Evolutionary conservation across 805 yeast genomes (phyloP), one percentile per base, ranked within the genome.

Genomic region (Pichia kluyveri): DNA sequence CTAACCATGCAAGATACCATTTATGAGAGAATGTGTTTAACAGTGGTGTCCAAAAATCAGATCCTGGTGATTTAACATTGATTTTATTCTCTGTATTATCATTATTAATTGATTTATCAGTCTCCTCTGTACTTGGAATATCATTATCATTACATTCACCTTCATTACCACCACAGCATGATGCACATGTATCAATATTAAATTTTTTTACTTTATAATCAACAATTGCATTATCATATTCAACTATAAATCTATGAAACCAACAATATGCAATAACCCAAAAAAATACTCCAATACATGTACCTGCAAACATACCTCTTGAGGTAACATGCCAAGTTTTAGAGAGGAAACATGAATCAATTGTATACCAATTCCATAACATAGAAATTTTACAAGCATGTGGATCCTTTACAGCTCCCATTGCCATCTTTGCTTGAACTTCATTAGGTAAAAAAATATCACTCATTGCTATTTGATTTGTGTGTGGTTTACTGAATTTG

Each of bases 281-380:
- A 30, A 76, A 65, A 59, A 81, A 76, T 10, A 79, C 77, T n/a
- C 87, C 87, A 31, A 83, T 69, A 63, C 88, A 83, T 0, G 85
- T 72, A n/a, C 86, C 87, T 4, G 85, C 87, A 66, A 82, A 82
- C 63, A 71, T 79, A 1, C 82, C 83, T 47, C 67, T 68, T 3
- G 80, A 67, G 15, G 63, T 69, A 41, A 79, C 77, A 50, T 78
- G 85, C 89, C 89, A 82, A 31, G 81, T 65, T 41, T 61, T 67
- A 8, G 86, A 72, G 51, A 83, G 69, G 57, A 82, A 82, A 59
- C 87, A 83, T 6, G 82, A 66, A 54, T 82, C 81, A 30, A 81
- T 70, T 0, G 85, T 80, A 54, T 79, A 69, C 87, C 88, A 82
- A 60, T 82, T 83, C 87, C 88, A 83, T 51, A 79, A 62, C 88